Percentiles rank a stretch among this genome's conserved stretches.
These are phyloP conservation scores for Clitopilus hobsonii DNA, from an alignment of 768 basidiomycete genomes.

Conservation along the genomic window DNA sequence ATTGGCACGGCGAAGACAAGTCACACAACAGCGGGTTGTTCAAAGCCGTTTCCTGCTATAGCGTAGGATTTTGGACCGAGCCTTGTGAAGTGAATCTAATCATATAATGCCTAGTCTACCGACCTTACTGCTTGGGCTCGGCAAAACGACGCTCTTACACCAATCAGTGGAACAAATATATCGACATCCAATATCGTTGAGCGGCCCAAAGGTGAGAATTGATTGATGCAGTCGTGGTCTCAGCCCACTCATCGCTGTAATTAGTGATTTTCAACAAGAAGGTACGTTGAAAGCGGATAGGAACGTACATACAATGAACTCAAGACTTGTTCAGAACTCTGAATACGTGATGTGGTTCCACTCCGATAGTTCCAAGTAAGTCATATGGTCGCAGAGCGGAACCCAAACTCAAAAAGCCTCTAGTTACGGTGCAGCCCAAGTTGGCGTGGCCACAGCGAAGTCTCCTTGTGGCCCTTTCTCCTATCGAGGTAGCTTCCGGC, in stretches of 20 bases:
- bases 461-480: constrained; percentile 59
- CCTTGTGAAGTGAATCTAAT: not conserved
- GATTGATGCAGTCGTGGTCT: not conserved
- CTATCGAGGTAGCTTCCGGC: constrained; percentile 50
- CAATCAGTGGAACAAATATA: constrained; percentile 49
- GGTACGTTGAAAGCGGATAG: constrained; percentile 19
- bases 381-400: not conserved
- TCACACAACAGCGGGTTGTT: constrained; percentile 50
- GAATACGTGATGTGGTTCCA: constrained; percentile 76
- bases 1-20: constrained; percentile 66
- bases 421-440: constrained; percentile 62
- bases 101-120: constrained; percentile 29
- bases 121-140: constrained; percentile 53
- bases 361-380: constrained; percentile 54
- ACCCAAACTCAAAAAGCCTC: not conserved
- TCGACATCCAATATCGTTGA: constrained; percentile 57
- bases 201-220: constrained; percentile 45
- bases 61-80: constrained; percentile 25
- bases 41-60: constrained; percentile 55
- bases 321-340: constrained; percentile 33
- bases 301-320: not conserved
- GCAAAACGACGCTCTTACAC: constrained; percentile 54
- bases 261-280: constrained; percentile 50
- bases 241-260: not conserved
- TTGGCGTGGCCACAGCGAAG: constrained; percentile 56